Evolutionary conservation across 148 eudicot species (phyloP), one percentile per base, ranked within the genome.

Genomic region (Bassia scoparia): DNA sequence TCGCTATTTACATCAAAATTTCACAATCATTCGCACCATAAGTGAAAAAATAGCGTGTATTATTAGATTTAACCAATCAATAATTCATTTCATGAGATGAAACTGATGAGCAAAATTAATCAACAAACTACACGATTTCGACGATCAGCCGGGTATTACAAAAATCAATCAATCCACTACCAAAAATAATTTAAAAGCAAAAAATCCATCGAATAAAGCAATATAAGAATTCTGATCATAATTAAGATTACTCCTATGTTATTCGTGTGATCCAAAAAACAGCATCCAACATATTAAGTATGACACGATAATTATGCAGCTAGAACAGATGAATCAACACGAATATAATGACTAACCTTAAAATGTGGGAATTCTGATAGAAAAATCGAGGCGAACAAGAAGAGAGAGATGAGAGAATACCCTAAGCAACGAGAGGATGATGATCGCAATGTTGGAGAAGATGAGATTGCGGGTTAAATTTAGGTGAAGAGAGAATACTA

Each of bases 401-500:
- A 12, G 4, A 29, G 34, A 54, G 23, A n/a, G n/a, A n/a, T n/a
- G n/a, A n/a, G n/a, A 33, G 17, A 18, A 54, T 65, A 65, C 64
- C 65, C 75, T 64, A 71, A 30, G 61, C 35, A 13, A 46, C 63
- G 54, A 70, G 55, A 41, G 0, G 52, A 55, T 3, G 71, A 77
- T 53, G 64, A 37, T 41, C 53, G 11, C 31, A 54, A 34, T n/a
- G 21, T 14, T 30, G 59, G 12, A 38, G 64, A 70, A 20, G 12
- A 49, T 69, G 17, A 15, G 56, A 21, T 8, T 41, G 46, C 12
- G 46, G 46, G 46, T 3, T 37, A 41, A 41, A 41, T 4, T 41
- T 37, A 10, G n/a, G 43, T 6, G 5, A 5, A 8, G 49, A 21
- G 17, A 4, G 29, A 17, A n/a, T n/a, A 26, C 50, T 33, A 34